Percentiles rank a stretch among this genome's conserved stretches.
Evolutionary conservation across 441 rosid species (phyloP).

Genomic region (Pelargonium cotyledonis): DNA sequence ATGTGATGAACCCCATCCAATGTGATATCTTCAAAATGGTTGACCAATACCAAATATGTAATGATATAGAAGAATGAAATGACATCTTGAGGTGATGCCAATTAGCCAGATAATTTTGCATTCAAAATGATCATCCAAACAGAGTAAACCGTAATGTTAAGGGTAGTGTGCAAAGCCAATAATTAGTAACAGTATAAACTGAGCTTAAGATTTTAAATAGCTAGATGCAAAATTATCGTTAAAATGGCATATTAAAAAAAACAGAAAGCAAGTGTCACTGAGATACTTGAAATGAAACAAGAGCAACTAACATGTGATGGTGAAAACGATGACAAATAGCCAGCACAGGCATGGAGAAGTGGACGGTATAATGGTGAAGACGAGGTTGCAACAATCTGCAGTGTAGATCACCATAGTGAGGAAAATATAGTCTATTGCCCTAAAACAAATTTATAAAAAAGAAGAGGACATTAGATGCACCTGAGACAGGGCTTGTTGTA

Average conservation of each 20-base stretch:
- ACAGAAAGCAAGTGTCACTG: conserved; percentile 8
- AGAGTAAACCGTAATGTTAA: background rate
- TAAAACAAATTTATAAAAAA: background rate
- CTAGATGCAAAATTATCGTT: conserved; percentile 4
- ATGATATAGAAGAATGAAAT: conserved; percentile 2
- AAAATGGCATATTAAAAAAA: background rate
- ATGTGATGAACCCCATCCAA: background rate
- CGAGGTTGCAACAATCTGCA: conserved; percentile 71
- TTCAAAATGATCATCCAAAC: background rate
- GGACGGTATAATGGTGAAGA: conserved; percentile 58
- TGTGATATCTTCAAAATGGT: conserved; percentile 2
- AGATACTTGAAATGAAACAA: conserved; percentile 15
- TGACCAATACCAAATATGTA: background rate
- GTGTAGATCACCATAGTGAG: conserved; percentile 24
- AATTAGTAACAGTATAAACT: background rate
- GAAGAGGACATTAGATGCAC: conserved; percentile 27
- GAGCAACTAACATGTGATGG: conserved; percentile 67
- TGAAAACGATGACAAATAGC: conserved; percentile 74
- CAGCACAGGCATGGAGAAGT: conserved; percentile 69
- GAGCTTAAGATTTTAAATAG: background rate
- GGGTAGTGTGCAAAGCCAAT: background rate
- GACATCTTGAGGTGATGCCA: conserved; percentile 4
- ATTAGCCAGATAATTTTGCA: conserved; percentile 2
- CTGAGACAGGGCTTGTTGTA: conserved; percentile 71
- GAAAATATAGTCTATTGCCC: conserved; percentile 10